These are phyloP conservation scores for Magnaporthiopsis poae DNA, from an alignment of 2,329 filamentous ascomycete genomes.

Conservation along the genomic window DNA sequence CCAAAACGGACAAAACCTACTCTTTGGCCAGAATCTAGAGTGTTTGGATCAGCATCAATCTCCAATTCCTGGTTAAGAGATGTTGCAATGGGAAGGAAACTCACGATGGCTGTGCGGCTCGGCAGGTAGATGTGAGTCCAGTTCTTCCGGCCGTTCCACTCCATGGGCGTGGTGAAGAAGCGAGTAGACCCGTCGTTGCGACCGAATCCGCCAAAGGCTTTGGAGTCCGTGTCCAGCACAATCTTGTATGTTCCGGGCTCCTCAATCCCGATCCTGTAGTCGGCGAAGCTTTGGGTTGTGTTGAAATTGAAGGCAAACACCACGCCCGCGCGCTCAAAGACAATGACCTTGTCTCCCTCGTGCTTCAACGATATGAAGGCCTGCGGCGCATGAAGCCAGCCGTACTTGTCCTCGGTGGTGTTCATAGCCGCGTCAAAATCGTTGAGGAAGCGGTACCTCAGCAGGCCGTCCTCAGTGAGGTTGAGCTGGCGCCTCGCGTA, in stretches of 20 bases:
- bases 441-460: conserved; percentile 86
- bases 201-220: conserved; percentile 68
- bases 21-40: background rate
- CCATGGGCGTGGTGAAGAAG: conserved; percentile 84
- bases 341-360: conserved; percentile 84
- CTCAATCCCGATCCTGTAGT: conserved; percentile 87
- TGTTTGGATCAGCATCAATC: background rate
- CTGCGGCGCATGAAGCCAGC: conserved; percentile 78
- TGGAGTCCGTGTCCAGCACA: conserved; percentile 70
- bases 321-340: conserved; percentile 84
- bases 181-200: conserved; percentile 70
- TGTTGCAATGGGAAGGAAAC: conserved; percentile 19
- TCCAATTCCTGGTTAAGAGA: background rate
- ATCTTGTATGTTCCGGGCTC: conserved; percentile 75
- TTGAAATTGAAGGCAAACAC: conserved; percentile 98
- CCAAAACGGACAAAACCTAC: background rate
- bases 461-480: conserved; percentile 70
- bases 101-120: conserved; percentile 70
- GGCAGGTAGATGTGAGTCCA: conserved; percentile 89
- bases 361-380: conserved; percentile 92
- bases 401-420: conserved; percentile 72
- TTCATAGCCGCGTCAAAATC: conserved; percentile 93
- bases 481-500: conserved; percentile 91
- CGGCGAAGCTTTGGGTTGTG: conserved; percentile 70
- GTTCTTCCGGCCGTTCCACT: conserved; percentile 84